Conservation (phyloP, 2,329 filamentous ascomycete species). For the Neospermospora avenae region DNA sequence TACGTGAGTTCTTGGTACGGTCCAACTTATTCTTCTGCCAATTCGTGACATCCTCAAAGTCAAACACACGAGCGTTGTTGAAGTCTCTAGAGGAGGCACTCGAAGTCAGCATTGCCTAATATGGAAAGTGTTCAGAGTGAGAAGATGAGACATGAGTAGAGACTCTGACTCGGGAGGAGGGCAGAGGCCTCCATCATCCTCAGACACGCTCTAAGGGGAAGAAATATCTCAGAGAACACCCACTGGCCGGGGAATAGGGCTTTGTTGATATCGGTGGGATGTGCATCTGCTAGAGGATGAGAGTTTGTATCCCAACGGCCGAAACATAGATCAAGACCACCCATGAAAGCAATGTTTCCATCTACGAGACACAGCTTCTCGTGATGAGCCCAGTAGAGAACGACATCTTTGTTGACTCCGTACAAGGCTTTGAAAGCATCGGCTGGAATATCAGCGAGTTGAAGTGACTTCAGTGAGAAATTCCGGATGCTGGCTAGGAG, state of each 20-base stretch:
- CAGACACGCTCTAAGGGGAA: too few relatives aligned
- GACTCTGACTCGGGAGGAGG: too few relatives aligned
- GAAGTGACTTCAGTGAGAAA: conserved; percentile 49
- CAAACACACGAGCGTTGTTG: conserved; percentile 83
- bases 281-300: conserved; percentile 73
- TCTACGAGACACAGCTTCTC: conserved; percentile 88
- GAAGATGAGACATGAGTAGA: too few relatives aligned
- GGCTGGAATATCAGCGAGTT: conserved; percentile 61
- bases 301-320: conserved; percentile 86
- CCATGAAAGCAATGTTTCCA: conserved; percentile 81
- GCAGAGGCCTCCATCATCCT: too few relatives aligned
- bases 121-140: too few relatives aligned
- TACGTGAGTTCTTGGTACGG: conserved; percentile 72
- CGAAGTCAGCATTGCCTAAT: too few relatives aligned
- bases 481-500: conserved; percentile 60
- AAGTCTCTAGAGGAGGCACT: conserved; percentile 65
- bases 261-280: conserved; percentile 70
- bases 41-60: conserved; percentile 71
- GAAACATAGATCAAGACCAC: conserved; percentile 82
- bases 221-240: too few relatives aligned
- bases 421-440: conserved; percentile 78
- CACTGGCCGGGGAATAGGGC: conserved; percentile 79
- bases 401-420: conserved; percentile 74
- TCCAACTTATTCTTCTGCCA: conserved; percentile 88
- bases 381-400: conserved; percentile 90